Evolutionary conservation across 1,284 basidiomycete species (phyloP).

Genomic region (Ustilago lituana): DNA sequence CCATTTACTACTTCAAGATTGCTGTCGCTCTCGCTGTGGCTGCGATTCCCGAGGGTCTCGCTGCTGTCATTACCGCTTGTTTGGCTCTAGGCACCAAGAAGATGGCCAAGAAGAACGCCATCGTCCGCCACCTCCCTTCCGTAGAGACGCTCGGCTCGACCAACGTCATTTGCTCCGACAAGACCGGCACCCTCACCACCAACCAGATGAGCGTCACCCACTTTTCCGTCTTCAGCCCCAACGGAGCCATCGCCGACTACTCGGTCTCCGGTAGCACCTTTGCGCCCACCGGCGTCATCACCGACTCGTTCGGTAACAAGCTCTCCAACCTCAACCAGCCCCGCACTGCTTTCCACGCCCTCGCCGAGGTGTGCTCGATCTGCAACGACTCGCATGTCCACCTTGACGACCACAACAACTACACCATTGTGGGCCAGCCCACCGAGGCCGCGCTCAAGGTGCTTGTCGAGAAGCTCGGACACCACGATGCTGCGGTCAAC

Average conservation of each 20-base stretch:
- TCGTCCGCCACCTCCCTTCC: conserved; percentile 64
- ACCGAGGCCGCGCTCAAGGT: conserved; percentile 73
- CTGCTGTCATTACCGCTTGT: conserved; percentile 66
- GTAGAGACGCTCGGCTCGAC: conserved; percentile 66
- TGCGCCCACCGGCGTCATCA: conserved; percentile 55
- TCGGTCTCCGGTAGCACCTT: conserved; percentile 62
- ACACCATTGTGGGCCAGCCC: conserved; percentile 90
- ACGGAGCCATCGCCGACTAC: conserved; percentile 43
- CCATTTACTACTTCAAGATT: conserved; percentile 67
- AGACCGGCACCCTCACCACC: conserved; percentile 67
- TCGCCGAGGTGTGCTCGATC: conserved; percentile 62
- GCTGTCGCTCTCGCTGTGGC: conserved; percentile 67
- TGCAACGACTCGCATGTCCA: conserved; percentile 64
- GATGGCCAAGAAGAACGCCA: conserved; percentile 67
- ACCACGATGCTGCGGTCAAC: conserved; percentile 70
- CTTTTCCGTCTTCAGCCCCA: conserved; percentile 39
- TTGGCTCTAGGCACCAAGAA: conserved; percentile 66
- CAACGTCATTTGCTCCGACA: conserved; percentile 67
- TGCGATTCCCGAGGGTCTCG: conserved; percentile 66
- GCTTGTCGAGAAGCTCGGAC: conserved; percentile 84
- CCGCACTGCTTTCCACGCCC: conserved; percentile 58
- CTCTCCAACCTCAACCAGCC: conserved; percentile 47
- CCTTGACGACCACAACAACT: conserved; percentile 75
- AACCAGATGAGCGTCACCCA: conserved; percentile 66
- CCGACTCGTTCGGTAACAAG: conserved; percentile 38